phyloP scores from a whole-genome alignment of 2,329 filamentous ascomycete species.

The Sarocladiaceae sp. region DNA sequence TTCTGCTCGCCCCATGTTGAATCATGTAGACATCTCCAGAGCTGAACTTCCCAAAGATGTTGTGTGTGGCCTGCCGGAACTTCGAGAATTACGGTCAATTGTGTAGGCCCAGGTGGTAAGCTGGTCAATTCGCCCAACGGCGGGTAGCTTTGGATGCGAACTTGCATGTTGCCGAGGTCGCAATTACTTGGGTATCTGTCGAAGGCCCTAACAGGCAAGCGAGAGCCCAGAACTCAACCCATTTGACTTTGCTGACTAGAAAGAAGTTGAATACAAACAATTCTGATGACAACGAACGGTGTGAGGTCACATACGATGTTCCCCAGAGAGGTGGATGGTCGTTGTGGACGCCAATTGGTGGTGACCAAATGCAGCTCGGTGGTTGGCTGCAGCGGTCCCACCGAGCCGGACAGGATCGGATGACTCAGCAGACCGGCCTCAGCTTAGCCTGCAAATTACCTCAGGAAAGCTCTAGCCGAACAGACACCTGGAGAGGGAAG shows the following conservation, averaged over 20 bases:
- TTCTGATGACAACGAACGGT: background rate
- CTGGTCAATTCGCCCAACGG: slow-evolving; percentile 72
- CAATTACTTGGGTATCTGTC: background rate
- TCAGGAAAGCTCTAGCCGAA: slow-evolving; percentile 42
- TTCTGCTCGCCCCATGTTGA: slow-evolving; percentile 50
- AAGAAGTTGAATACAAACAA: background rate
- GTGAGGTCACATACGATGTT: background rate
- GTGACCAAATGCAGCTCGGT: slow-evolving; percentile 1
- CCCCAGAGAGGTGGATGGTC: background rate
- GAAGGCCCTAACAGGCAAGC: background rate
- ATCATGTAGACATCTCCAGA: slow-evolving; percentile 67
- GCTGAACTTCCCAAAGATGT: slow-evolving; percentile 64
- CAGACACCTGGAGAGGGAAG: slow-evolving; percentile 30
- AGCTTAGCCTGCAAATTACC: slow-evolving; percentile 39
- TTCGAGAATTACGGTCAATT: slow-evolving; percentile 68
- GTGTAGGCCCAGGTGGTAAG: background rate
- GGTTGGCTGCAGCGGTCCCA: background rate
- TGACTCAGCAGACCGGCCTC: slow-evolving; percentile 22
- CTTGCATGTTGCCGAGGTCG: slow-evolving; percentile 24
- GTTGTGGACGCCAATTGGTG: background rate
- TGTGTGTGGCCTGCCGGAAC: slow-evolving; percentile 48
- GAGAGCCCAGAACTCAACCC: background rate
- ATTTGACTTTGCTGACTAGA: background rate
- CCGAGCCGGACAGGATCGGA: background rate
- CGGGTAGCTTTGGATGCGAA: slow-evolving; percentile 53